Evolutionary conservation across 495 filamentous ascomycete species (phyloP).

Genomic region (Tuber aestivum): DNA sequence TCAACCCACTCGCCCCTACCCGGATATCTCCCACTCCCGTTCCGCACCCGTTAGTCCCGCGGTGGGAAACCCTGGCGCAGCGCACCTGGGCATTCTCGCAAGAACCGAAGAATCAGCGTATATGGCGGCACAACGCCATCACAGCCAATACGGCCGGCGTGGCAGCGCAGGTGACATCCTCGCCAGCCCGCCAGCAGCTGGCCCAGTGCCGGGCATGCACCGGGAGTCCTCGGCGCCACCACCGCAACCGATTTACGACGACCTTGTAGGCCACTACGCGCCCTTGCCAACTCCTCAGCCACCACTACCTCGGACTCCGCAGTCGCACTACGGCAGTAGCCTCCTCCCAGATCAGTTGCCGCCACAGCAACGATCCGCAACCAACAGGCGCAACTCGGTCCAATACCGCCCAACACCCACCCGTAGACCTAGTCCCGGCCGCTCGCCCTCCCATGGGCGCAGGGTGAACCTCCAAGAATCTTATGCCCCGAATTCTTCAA

Average conservation of each 20-base stretch:
- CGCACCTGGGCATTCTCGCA: neutral
- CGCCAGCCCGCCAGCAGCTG: conserved; percentile 5
- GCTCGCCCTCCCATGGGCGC: conserved; percentile 27
- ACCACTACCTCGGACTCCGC: conserved; percentile 5
- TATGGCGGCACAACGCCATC: conserved; percentile 12
- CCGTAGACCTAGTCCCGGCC: conserved; percentile 25
- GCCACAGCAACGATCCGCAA: conserved; percentile 8
- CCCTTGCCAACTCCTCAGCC: conserved; percentile 4
- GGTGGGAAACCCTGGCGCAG: conserved; percentile 11
- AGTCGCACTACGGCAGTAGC: conserved; percentile 13
- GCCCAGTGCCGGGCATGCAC: conserved; percentile 18
- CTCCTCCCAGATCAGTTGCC: conserved; percentile 16
- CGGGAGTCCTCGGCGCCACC: conserved; percentile 20
- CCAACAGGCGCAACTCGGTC: conserved; percentile 13
- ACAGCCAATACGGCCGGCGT: conserved; percentile 10
- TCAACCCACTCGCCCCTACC: conserved; percentile 15
- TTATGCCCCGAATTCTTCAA: conserved; percentile 11
- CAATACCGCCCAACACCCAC: conserved; percentile 30
- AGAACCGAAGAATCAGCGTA: conserved; percentile 24
- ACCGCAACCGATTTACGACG: neutral
- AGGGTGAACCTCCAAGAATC: conserved; percentile 21
- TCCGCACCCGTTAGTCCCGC: conserved; percentile 40
- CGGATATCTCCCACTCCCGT: conserved; percentile 26
- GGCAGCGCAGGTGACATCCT: conserved; percentile 27
- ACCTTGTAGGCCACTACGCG: conserved; percentile 3